Percentiles rank a stretch among this genome's conserved stretches.
phyloP scores from a whole-genome alignment of 768 basidiomycete species.

The Podaxis sp. region DNA sequence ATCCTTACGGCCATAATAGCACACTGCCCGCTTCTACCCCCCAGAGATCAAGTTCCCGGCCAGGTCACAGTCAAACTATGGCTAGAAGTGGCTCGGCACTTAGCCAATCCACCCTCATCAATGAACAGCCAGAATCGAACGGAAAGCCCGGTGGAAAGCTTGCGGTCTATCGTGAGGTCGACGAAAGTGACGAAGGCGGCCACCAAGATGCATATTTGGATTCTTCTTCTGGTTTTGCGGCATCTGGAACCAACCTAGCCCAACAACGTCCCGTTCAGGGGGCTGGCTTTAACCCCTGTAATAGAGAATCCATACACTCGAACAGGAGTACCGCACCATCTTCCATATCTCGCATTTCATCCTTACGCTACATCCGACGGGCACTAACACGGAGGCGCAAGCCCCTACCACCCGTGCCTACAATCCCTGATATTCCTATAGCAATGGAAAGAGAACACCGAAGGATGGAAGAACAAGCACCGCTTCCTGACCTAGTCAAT shows the following conservation, averaged over 20 bases:
- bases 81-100: background rate
- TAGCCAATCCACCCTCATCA: constrained; percentile 4
- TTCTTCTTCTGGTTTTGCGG: background rate
- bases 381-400: constrained; percentile 48
- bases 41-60: background rate
- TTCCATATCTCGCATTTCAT: constrained; percentile 50
- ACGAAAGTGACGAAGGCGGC: background rate
- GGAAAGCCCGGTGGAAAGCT: background rate
- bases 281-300: constrained; percentile 11
- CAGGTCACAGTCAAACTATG: background rate
- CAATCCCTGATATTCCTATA: constrained; percentile 45
- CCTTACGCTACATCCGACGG: constrained; percentile 35
- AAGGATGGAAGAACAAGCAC: constrained; percentile 44
- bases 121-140: background rate
- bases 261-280: background rate
- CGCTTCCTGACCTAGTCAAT: constrained; percentile 52
- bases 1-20: background rate
- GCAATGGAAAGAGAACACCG: constrained; percentile 40
- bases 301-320: constrained; percentile 44
- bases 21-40: background rate
- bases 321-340: constrained; percentile 48
- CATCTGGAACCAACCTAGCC: background rate
- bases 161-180: background rate
- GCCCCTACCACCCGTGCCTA: constrained; percentile 61
- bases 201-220: background rate